These are phyloP conservation scores for Glaciozyma antarctica DNA, from an alignment of 768 basidiomycete genomes.

Conservation along the genomic window DNA sequence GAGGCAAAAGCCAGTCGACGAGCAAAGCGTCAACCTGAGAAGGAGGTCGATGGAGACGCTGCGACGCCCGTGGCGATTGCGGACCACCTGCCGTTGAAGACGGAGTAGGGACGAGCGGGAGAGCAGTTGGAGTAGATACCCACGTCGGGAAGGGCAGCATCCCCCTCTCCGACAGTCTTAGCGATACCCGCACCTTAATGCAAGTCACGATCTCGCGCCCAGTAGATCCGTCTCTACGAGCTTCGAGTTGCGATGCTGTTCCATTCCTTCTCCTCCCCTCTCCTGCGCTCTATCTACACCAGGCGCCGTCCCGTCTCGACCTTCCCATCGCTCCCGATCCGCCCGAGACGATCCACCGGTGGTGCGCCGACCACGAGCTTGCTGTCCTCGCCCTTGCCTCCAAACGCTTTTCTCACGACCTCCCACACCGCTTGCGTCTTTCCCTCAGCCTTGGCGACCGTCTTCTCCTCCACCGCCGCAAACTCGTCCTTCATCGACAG, in stretches of 20 bases:
- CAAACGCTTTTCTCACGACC: constrained; percentile 44
- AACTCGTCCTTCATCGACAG: background rate
- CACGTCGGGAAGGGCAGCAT: too few relatives aligned
- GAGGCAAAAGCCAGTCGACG: background rate
- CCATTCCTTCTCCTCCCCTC: background rate
- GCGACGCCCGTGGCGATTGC: too few relatives aligned
- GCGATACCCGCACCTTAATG: too few relatives aligned
- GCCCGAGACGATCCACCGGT: constrained; percentile 53
- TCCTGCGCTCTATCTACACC: background rate
- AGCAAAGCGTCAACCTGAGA: background rate
- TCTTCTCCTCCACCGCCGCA: background rate
- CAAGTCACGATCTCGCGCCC: background rate
- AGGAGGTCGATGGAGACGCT: too few relatives aligned
- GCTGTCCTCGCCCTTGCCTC: constrained; percentile 50
- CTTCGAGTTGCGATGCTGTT: too few relatives aligned
- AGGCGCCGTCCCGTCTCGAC: background rate
- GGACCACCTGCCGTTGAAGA: too few relatives aligned
- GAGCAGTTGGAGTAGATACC: too few relatives aligned
- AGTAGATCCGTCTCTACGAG: background rate
- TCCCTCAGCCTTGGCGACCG: too few relatives aligned
- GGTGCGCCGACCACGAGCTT: constrained; percentile 63
- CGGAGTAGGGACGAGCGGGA: too few relatives aligned
- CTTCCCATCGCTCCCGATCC: background rate
- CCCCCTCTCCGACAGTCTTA: too few relatives aligned
- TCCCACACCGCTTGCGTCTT: constrained; percentile 35